These are phyloP conservation scores for Torulaspora gathmanii DNA, from an alignment of 805 yeast species.

Conservation along the genomic window DNA sequence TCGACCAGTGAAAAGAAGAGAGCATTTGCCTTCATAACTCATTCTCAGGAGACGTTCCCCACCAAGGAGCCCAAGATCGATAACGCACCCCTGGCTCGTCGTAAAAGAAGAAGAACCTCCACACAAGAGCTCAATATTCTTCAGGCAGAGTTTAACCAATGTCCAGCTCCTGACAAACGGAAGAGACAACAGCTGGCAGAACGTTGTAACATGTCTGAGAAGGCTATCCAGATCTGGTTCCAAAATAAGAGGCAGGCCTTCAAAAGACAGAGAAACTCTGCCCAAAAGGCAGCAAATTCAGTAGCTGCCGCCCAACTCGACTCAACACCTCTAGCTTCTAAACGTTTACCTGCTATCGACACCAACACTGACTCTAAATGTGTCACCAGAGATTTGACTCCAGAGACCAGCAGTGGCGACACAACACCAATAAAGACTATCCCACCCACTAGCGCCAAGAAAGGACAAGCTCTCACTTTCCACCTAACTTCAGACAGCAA, in stretches of 20 bases:
- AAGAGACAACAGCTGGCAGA: constrained; percentile 74
- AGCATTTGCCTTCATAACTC: constrained; percentile 83
- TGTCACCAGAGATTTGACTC: neutral
- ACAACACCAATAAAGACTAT: constrained; percentile 20
- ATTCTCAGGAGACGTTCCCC: constrained; percentile 85
- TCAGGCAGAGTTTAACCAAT: constrained; percentile 69
- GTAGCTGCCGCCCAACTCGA: constrained; percentile 2
- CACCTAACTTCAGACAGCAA: constrained; percentile 31
- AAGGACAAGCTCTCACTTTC: constrained; percentile 36
- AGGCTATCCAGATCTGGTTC: constrained; percentile 98
- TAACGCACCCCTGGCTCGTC: constrained; percentile 86
- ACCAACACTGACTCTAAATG: neutral
- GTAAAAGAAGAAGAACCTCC: constrained; percentile 93
- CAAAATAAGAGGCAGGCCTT: constrained; percentile 89
- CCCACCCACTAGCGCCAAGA: constrained; percentile 15
- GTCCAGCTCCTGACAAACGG: constrained; percentile 75
- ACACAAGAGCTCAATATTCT: constrained; percentile 79
- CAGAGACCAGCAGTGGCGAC: constrained; percentile 6
- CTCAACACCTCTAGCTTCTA: constrained; percentile 10
- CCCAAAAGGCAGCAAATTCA: constrained; percentile 6
- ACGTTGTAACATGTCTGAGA: constrained; percentile 88
- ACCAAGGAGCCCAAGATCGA: constrained; percentile 78
- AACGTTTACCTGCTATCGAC: constrained; percentile 1
- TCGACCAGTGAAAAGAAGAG: constrained; percentile 34
- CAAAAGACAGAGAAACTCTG: constrained; percentile 44